Evolutionary conservation across 768 basidiomycete species (phyloP).

Genomic region (Rickenella mellea): DNA sequence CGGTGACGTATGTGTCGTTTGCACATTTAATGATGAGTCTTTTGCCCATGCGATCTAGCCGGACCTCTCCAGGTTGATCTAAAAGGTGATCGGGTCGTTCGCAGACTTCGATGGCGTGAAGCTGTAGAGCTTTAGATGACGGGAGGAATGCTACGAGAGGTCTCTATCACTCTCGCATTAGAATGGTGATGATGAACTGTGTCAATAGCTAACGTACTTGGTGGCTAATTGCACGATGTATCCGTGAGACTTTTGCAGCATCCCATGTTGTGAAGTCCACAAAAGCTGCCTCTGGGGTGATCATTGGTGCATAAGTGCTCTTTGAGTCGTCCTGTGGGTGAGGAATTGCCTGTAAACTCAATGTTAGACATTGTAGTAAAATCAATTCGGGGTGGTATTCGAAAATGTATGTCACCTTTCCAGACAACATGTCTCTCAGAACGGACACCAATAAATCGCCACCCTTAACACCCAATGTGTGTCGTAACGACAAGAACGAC

Average conservation of each 20-base stretch:
- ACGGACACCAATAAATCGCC: slow-evolving; percentile 65
- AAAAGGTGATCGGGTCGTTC: slow-evolving; percentile 1
- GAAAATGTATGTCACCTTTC: slow-evolving; percentile 30
- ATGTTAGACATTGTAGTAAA: neutral
- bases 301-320: slow-evolving; percentile 47
- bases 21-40: slow-evolving; percentile 49
- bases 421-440: slow-evolving; percentile 51
- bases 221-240: slow-evolving; percentile 58
- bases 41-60: slow-evolving; percentile 32
- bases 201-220: slow-evolving; percentile 36
- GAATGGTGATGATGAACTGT: neutral
- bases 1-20: slow-evolving; percentile 37
- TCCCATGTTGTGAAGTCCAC: slow-evolving; percentile 51
- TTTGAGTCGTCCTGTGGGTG: slow-evolving; percentile 34
- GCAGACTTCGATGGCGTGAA: slow-evolving; percentile 24
- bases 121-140: slow-evolving; percentile 28
- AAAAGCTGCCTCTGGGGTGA: slow-evolving; percentile 40
- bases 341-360: slow-evolving; percentile 32
- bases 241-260: slow-evolving; percentile 43
- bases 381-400: slow-evolving; percentile 1
- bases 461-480: slow-evolving; percentile 50
- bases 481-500: slow-evolving; percentile 47
- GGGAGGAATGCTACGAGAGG: slow-evolving; percentile 24
- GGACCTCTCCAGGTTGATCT: slow-evolving; percentile 13
- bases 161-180: slow-evolving; percentile 14